phyloP scores from a whole-genome alignment of 2,329 filamentous ascomycete species.

The Metarhizium robertsii region DNA sequence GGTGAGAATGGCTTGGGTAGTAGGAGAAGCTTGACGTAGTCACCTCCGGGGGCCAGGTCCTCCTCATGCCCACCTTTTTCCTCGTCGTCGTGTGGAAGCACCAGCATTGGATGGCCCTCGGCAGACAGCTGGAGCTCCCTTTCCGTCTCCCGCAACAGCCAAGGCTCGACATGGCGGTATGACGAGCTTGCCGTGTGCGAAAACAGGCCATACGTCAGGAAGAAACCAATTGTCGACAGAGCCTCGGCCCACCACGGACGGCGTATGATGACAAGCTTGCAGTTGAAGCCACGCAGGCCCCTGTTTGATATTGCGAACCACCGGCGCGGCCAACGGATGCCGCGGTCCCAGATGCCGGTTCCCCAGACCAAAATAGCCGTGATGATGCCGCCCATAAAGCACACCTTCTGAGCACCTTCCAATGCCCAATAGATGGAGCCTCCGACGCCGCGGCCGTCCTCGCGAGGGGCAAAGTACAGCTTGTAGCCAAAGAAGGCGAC shows the following conservation, averaged over 20 bases:
- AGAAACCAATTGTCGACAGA: conserved; percentile 62
- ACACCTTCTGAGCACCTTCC: conserved; percentile 82
- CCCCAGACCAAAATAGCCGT: conserved; percentile 84
- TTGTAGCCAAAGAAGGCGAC: conserved; percentile 78
- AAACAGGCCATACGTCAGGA: conserved; percentile 67
- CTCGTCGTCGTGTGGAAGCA: conserved; percentile 41
- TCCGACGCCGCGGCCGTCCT: conserved; percentile 84
- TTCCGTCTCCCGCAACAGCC: conserved; percentile 49
- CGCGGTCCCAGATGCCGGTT: conserved; percentile 92
- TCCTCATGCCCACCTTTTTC: conserved; percentile 70
- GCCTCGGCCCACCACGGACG: conserved; percentile 75
- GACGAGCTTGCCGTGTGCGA: conserved; percentile 58
- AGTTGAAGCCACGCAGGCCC: conserved; percentile 85
- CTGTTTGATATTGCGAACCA: conserved; percentile 88
- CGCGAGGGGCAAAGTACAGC: conserved; percentile 88
- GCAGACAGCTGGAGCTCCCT: conserved; percentile 42
- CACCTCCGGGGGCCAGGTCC: conserved; percentile 80
- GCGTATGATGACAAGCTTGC: conserved; percentile 85
- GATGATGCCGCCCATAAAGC: conserved; percentile 81
- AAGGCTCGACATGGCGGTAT: conserved; percentile 69
- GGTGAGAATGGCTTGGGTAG: conserved; percentile 92
- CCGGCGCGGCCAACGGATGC: conserved; percentile 84
- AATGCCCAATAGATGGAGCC: conserved; percentile 95
- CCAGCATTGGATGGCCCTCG: conserved; percentile 31
- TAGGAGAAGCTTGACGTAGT: conserved; percentile 83